Base-by-base conservation (phyloP, 1,284 basidiomycete species). In the Irpex rosettiformis region DNA sequence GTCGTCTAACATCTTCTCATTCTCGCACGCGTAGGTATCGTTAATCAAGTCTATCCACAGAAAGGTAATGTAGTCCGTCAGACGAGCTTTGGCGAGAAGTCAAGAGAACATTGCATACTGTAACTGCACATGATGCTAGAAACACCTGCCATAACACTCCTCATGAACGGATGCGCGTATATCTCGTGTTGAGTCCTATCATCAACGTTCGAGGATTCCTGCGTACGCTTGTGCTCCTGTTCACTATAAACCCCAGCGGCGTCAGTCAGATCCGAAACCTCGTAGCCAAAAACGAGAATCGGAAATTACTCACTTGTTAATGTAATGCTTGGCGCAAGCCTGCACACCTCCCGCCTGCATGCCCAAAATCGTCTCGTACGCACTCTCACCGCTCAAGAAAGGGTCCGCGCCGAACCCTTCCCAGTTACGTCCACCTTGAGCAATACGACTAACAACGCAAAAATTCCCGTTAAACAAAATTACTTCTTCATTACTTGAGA, bases 341-440 rank as follows among this genome's bases (percentile, higher is more conserved):
- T 86, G 88, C 0, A 94, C 88, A 33, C 91, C 91, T 1, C 77
- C 78, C 40, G 77, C 70, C 68, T 94, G 92, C 72, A 93, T 74
- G 1, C 92, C 91, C 22, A 86, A 70, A 60, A 93, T 81, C 1
- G 88, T 92, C 70, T 89, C 84, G 61, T 86, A 89, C 0, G 89
- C 84, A 0, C 83, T 81, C 70, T 88, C 88, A 16, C 89, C 87
- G 52, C 81, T 70, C 43, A 94, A 75, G 74, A 86, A 94, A 0
- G 91, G 90, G 68, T 91, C 88, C 16, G 80, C 86, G 51, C 90
- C 87, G 62, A 91, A 93, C 6, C 89, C 90, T 76, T 95, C 92
- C 90, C 90, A 95, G 71, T 91, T 93, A 8, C 93, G 76, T 0
- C 93, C 93, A 2, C 81, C 86, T 63, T 80, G 75, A 1, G 84